These are phyloP conservation scores for Venturia oleaginea DNA, from an alignment of 2,329 filamentous ascomycete species.

Conservation along the genomic window DNA sequence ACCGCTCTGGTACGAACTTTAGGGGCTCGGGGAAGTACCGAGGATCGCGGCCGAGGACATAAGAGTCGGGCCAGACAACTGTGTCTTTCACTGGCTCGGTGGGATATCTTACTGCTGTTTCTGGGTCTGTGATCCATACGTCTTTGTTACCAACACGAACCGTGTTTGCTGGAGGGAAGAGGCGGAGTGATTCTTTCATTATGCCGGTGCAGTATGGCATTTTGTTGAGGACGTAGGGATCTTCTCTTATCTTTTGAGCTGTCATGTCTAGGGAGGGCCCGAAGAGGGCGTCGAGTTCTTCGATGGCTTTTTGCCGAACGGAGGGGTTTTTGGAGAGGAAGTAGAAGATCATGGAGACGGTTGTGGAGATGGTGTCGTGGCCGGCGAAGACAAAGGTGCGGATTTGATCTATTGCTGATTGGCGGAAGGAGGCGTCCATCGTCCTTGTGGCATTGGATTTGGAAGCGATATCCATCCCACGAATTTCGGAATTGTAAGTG, in stretches of 20 bases:
- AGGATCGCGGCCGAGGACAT: conserved; percentile 18
- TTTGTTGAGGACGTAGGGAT: conserved; percentile 23
- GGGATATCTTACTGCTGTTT: conserved; percentile 17
- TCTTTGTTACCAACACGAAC: not conserved
- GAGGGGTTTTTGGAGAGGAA: conserved; percentile 23
- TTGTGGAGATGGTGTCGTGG: conserved; percentile 33
- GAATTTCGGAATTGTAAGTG: conserved; percentile 8
- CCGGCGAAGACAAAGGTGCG: conserved; percentile 18
- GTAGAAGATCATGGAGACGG: conserved; percentile 23
- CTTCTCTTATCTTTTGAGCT: not conserved
- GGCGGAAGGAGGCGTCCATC: conserved; percentile 12
- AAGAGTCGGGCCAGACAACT: conserved; percentile 14
- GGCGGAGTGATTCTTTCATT: conserved; percentile 27
- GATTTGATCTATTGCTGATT: conserved; percentile 13
- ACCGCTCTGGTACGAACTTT: conserved; percentile 22
- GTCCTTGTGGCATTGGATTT: not conserved
- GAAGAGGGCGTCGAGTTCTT: conserved; percentile 34
- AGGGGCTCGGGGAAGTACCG: conserved; percentile 19
- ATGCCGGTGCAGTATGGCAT: conserved; percentile 25
- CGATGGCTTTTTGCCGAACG: conserved; percentile 25
- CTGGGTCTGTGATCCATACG: conserved; percentile 10
- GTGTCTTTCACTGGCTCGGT: conserved; percentile 14
- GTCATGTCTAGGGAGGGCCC: not conserved
- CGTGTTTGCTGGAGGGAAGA: conserved; percentile 23
- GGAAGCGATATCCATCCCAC: not conserved